phyloP scores from a whole-genome alignment of 75 land plant genomes.

The Pinus tabuliformis region DNA sequence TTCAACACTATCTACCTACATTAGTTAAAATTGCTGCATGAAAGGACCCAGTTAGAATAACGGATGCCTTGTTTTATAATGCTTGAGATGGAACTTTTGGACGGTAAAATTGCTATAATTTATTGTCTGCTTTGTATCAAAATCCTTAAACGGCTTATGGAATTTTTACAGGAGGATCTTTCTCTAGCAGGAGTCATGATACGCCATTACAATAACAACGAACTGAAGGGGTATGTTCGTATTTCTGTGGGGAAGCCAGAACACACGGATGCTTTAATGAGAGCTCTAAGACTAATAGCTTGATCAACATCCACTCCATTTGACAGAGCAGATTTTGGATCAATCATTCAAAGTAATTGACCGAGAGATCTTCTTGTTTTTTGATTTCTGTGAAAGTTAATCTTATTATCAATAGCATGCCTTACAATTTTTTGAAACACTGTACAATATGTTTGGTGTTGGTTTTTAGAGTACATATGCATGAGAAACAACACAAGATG shows the following conservation, averaged over 20 bases:
- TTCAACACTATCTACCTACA: background rate
- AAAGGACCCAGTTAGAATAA: background rate
- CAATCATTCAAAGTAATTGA: too few relatives aligned
- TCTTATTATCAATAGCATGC: too few relatives aligned
- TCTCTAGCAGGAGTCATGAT: conserved; percentile 89
- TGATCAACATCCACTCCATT: background rate
- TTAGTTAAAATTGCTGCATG: background rate
- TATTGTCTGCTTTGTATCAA: background rate
- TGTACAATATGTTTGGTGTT: too few relatives aligned
- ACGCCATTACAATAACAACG: conserved; percentile 90
- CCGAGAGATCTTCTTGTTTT: too few relatives aligned
- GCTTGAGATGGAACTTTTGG: background rate
- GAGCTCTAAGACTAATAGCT: conserved; percentile 33
- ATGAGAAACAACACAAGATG: too few relatives aligned
- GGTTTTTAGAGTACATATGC: too few relatives aligned
- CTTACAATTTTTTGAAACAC: too few relatives aligned
- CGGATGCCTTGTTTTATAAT: background rate
- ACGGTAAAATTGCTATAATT: background rate
- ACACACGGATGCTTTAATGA: conserved; percentile 83
- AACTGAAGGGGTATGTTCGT: conserved; percentile 75
- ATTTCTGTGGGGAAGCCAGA: conserved; percentile 96
- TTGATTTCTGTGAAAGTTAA: too few relatives aligned
- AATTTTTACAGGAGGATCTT: conserved; percentile 70
- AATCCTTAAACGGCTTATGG: background rate
- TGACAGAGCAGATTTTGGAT: too few relatives aligned